phyloP scores from a whole-genome alignment of 140 eudicot species.

The Flaveria floridana region DNA sequence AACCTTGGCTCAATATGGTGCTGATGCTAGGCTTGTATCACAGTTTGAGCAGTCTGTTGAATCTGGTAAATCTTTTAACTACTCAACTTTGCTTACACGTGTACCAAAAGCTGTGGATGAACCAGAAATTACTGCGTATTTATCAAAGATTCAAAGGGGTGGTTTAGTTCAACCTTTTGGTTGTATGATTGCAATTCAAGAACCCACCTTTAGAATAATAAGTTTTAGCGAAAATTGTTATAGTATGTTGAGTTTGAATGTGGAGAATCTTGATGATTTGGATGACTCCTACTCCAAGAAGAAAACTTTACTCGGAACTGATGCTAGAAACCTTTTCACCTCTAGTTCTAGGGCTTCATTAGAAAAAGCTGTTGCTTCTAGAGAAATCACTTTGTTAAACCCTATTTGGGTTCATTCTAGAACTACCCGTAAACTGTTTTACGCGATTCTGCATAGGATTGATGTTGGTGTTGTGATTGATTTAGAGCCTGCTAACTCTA shows the following conservation, averaged over 20 bases:
- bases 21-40: constrained; percentile 54
- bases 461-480: constrained; percentile 79
- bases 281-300: neutral
- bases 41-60: constrained; percentile 55
- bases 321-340: constrained; percentile 63
- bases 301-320: constrained; percentile 47
- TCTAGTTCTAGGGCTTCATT: constrained; percentile 47
- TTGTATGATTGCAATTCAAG: constrained; percentile 65
- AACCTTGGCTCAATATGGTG: constrained; percentile 45
- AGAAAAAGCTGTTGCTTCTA: constrained; percentile 42
- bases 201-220: constrained; percentile 50
- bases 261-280: constrained; percentile 18
- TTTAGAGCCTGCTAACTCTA: constrained; percentile 61
- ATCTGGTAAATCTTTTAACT: constrained; percentile 66
- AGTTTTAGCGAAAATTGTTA: constrained; percentile 57
- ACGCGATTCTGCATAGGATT: constrained; percentile 67
- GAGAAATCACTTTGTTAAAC: constrained; percentile 56
- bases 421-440: constrained; percentile 45
- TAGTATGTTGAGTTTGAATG: constrained; percentile 47
- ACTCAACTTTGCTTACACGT: constrained; percentile 34
- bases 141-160: constrained; percentile 61
- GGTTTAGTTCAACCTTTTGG: constrained; percentile 71
- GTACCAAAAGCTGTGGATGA: constrained; percentile 37
- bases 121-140: constrained; percentile 53
- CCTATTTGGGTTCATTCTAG: constrained; percentile 66